These are phyloP conservation scores for Cryphonectria japonica DNA, from an alignment of 2,329 filamentous ascomycete species.

Conservation along the genomic window DNA sequence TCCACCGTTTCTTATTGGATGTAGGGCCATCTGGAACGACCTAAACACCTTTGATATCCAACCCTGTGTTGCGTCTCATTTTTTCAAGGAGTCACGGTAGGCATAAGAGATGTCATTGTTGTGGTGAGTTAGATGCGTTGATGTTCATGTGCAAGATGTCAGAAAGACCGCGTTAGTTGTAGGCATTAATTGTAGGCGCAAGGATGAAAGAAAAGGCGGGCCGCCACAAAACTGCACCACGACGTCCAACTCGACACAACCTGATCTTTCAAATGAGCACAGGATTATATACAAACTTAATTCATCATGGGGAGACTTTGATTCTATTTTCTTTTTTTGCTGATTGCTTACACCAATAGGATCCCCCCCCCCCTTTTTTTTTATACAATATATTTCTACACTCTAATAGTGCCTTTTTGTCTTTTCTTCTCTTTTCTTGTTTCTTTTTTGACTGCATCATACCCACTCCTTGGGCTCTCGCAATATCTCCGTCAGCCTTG, in stretches of 20 bases:
- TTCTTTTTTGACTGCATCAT: conserved; percentile 38
- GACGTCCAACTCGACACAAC: background rate
- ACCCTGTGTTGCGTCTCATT: background rate
- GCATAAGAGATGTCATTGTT: background rate
- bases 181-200: background rate
- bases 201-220: background rate
- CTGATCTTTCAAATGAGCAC: background rate
- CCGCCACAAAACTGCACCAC: background rate
- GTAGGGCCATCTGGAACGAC: conserved; percentile 18
- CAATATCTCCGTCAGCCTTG: conserved; percentile 75
- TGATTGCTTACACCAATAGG: conserved; percentile 8
- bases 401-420: background rate
- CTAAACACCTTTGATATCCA: background rate
- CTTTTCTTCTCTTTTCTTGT: background rate
- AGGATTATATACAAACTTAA: background rate
- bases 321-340: background rate
- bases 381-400: background rate
- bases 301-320: background rate
- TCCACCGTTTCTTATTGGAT: background rate
- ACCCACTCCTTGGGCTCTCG: conserved; percentile 70
- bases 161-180: background rate
- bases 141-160: background rate
- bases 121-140: background rate
- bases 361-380: background rate
- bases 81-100: background rate